These are phyloP conservation scores for Aristolochia fimbriata DNA, from an alignment of 164 flowering plant genomes.

Conservation along the genomic window DNA sequence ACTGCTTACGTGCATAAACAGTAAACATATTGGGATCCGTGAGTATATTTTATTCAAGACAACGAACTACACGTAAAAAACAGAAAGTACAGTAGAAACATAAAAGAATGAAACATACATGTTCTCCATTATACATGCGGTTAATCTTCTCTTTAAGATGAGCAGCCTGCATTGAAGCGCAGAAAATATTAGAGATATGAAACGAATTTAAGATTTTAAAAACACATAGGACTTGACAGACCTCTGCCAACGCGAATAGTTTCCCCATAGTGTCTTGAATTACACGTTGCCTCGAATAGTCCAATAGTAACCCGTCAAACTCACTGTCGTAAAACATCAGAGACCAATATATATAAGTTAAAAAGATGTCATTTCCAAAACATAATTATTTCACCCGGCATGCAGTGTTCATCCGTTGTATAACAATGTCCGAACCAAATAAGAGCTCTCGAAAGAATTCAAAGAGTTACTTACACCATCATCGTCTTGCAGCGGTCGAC, in stretches of 20 bases:
- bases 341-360: neutral
- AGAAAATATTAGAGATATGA: conserved; percentile 2
- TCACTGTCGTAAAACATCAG: conserved; percentile 33
- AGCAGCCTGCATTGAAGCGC: conserved; percentile 52
- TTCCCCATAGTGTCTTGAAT: conserved; percentile 55
- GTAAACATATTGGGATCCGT: no score
- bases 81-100: neutral
- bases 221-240: conserved; percentile 7
- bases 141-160: conserved; percentile 62
- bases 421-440: no score
- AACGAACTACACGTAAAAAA: neutral
- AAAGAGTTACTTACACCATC: conserved; percentile 39
- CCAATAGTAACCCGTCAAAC: conserved; percentile 73
- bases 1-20: no score
- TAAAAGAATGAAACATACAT: conserved; percentile 29
- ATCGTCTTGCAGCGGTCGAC: conserved; percentile 62
- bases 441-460: neutral
- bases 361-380: no score
- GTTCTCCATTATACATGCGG: conserved; percentile 80
- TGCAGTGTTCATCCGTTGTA: no score
- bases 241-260: conserved; percentile 72
- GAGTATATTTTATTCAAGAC: no score
- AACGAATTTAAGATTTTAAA: neutral
- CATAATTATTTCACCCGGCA: no score
- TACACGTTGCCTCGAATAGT: conserved; percentile 76